These are phyloP conservation scores for Mortierella alpina DNA, from an alignment of 192 early-diverging fungal genomes.

Conservation along the genomic window DNA sequence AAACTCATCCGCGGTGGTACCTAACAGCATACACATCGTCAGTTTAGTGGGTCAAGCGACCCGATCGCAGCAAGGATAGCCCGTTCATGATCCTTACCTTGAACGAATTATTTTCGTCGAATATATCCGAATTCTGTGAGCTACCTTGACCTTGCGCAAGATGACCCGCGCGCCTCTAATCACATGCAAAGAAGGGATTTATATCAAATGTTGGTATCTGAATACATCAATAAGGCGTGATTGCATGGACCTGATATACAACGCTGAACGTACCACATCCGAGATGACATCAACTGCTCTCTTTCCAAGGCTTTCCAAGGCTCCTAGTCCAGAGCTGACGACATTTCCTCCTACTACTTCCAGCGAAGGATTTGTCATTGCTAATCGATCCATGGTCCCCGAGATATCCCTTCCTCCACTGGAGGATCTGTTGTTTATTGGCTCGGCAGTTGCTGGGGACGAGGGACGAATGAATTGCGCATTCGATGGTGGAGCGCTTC, in stretches of 20 bases:
- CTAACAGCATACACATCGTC: neutral
- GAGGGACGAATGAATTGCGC: too few relatives aligned
- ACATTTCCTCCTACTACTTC: constrained; percentile 43
- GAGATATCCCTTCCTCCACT: neutral
- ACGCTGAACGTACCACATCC: constrained; percentile 27
- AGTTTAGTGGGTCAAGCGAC: neutral
- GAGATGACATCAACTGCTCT: constrained; percentile 45
- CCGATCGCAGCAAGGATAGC: neutral
- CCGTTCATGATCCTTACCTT: constrained; percentile 4
- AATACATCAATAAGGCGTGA: neutral
- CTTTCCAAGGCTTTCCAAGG: constrained; percentile 42
- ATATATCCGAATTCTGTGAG: neutral
- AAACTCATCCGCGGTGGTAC: constrained; percentile 30
- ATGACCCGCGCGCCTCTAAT: constrained; percentile 37
- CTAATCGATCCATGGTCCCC: constrained; percentile 3
- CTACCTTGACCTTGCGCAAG: constrained; percentile 21
- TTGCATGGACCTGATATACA: neutral
- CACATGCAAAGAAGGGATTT: neutral
- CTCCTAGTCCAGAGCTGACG: constrained; percentile 45
- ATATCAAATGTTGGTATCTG: neutral
- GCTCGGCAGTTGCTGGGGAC: neutral
- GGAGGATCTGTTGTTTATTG: neutral
- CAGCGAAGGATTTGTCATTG: constrained; percentile 17
- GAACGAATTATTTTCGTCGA: constrained; percentile 26
- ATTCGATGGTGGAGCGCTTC: too few relatives aligned